Evolutionary conservation across 208 protist species (phyloP).

Genomic region (Crithidia fasciculata): DNA sequence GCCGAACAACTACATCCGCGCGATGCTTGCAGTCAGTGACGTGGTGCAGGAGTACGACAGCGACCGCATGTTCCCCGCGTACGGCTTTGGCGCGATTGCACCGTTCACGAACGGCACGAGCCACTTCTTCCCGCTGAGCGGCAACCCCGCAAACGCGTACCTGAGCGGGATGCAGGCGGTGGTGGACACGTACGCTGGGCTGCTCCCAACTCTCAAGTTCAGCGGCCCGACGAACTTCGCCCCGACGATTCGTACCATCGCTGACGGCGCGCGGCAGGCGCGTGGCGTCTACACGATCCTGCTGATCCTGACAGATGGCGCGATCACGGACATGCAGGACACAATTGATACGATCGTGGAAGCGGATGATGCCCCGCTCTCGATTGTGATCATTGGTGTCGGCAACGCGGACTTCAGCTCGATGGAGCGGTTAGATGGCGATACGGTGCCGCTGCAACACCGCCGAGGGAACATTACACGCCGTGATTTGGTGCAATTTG

Average conservation of each 20-base stretch:
- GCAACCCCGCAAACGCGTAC: conserved; percentile 46
- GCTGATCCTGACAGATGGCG: conserved; percentile 92
- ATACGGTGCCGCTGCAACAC: conserved; percentile 46
- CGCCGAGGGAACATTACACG: conserved; percentile 2
- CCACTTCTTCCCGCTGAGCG: conserved; percentile 62
- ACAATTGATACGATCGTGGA: conserved; percentile 82
- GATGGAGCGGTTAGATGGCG: conserved; percentile 87
- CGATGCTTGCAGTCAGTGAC: conserved; percentile 43
- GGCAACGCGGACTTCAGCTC: conserved; percentile 82
- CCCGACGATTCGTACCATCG: conserved; percentile 34
- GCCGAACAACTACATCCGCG: conserved; percentile 50
- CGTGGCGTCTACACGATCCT: conserved; percentile 80
- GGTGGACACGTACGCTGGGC: conserved; percentile 48
- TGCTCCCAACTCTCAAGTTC: conserved; percentile 41
- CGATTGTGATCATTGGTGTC: conserved; percentile 93
- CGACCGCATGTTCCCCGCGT: conserved; percentile 50
- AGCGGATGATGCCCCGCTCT: conserved; percentile 74
- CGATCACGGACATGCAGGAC: conserved; percentile 81
- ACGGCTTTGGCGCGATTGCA: conserved; percentile 47
- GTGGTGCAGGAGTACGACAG: conserved; percentile 64
- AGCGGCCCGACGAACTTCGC: conserved; percentile 81
- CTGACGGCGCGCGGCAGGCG: conserved; percentile 26
- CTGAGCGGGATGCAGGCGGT: conserved; percentile 61
- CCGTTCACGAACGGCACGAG: conserved; percentile 44
- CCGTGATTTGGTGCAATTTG: conserved; percentile 75